Evolutionary conservation across 345 rosid species (phyloP).

Genomic region (Lumnitzera racemosa): DNA sequence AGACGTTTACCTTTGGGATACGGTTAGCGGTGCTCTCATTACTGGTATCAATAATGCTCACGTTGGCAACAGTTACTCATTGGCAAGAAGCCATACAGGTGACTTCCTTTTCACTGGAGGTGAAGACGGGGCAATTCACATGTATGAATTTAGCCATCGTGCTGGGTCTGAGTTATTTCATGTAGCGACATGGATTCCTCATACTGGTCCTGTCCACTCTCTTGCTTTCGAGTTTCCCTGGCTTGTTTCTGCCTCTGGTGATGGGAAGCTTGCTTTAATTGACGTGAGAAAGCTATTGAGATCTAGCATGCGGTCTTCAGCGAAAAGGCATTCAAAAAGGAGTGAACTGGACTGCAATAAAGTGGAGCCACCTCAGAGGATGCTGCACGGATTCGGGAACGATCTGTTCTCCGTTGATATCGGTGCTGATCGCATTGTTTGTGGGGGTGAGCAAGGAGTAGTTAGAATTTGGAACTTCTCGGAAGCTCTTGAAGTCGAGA

Average conservation of each 20-base stretch:
- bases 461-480: conserved; percentile 90
- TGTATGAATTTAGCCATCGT: conserved; percentile 54
- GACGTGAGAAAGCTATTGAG: conserved; percentile 73
- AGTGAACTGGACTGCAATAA: conserved; percentile 10
- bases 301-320: conserved; percentile 21
- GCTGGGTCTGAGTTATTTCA: conserved; percentile 18
- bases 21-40: conserved; percentile 38
- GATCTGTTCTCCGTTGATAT: conserved; percentile 67
- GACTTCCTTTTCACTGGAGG: conserved; percentile 86
- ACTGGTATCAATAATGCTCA: conserved; percentile 52
- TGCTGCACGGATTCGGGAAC: conserved; percentile 75
- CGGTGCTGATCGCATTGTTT: conserved; percentile 81
- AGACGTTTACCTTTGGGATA: conserved; percentile 79
- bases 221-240: conserved; percentile 95
- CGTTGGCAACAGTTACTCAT: conserved; percentile 50
- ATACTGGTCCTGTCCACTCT: conserved; percentile 67
- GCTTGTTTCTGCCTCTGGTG: conserved; percentile 91
- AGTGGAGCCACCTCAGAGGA: conserved; percentile 86
- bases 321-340: conserved; percentile 31
- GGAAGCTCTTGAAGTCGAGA: conserved; percentile 68
- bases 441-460: conserved; percentile 85
- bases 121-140: conserved; percentile 84
- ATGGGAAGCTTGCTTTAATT: conserved; percentile 69
- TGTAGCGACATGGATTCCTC: conserved; percentile 83
- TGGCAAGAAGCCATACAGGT: conserved; percentile 79